A percentile compares a stretch with the other conserved stretches of the same genome.
Conservation (phyloP, 495 filamentous ascomycete species). For the Symbiotaphrina buchneri region DNA sequence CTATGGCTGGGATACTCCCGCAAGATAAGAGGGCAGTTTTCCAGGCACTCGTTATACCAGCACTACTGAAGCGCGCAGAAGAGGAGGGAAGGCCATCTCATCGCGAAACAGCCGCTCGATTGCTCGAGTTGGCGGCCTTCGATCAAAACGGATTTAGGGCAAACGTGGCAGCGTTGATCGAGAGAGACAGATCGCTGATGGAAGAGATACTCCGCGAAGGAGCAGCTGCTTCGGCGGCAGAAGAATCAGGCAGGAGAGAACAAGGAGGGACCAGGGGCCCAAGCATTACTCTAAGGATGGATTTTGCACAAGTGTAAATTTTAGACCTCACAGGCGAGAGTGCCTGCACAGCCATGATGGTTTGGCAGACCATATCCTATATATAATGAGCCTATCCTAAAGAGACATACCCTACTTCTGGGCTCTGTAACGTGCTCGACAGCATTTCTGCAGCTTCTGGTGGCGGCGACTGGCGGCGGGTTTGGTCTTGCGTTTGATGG, state of each 20-base stretch:
- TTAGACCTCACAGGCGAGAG: too few species aligned
- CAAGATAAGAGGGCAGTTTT: constrained; percentile 29
- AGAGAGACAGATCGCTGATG: constrained; percentile 49
- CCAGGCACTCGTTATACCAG: constrained; percentile 53
- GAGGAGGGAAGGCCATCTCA: constrained; percentile 24
- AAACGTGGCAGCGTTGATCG: constrained; percentile 48
- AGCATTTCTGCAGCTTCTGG: too few species aligned
- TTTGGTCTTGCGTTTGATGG: too few species aligned
- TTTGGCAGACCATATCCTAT: too few species aligned
- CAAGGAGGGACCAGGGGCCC: constrained; percentile 33
- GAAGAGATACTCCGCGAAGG: constrained; percentile 60
- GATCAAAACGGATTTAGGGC: constrained; percentile 52
- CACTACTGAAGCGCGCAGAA: constrained; percentile 52
- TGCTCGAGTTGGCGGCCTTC: constrained; percentile 61
- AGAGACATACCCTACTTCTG: too few species aligned
- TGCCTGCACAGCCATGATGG: too few species aligned
- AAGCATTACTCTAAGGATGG: constrained; percentile 84
- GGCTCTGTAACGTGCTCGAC: too few species aligned
- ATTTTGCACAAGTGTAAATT: too few species aligned
- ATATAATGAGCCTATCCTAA: too few species aligned
- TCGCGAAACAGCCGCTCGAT: constrained; percentile 44
- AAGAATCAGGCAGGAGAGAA: constrained; percentile 13
- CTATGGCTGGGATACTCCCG: constrained; percentile 34
- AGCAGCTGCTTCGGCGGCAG: constrained; percentile 13
- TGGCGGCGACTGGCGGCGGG: too few species aligned